Evolutionary conservation across 2,329 filamentous ascomycete species (phyloP), one percentile per base, ranked within the genome.

Genomic region (Diaporthe humulicola): DNA sequence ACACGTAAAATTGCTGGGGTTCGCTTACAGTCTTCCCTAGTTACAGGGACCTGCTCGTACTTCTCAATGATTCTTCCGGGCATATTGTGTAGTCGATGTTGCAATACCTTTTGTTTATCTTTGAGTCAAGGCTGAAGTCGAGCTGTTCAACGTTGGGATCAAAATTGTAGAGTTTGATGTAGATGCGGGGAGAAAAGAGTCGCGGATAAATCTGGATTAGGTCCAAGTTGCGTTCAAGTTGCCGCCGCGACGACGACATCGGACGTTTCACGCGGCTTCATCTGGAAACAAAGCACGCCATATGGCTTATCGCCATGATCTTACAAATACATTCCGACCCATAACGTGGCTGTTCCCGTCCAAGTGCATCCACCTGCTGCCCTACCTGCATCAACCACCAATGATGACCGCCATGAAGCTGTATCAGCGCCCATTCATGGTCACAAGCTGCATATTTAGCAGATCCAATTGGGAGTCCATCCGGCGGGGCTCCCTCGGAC

Each of bases 1-100:
- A 6, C 12, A 19, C 17, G 33, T 25, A 12, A 7, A 17, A n/a
- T 45, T 12, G 30, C 12, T 25, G 28, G 28, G 58, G 77, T 77
- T 76, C 7, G 42, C 70, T 64, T n/a, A 81, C 80, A 74, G 61
- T 80, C 78, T 74, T 78, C 78, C 61, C 79, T 76, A 17, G 80
- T 81, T n/a, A 79, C 79, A 40, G 80, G 80, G 30, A 81, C 78
- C 50, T 81, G 80, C 58, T 81, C 77, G 66, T 81, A 81, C 17
- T 73, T 78, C 14, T 81, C 79, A 50, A 81, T 77, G 36, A 79
- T 76, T 73, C 67, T 76, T 74, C 79, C 80, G 22, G 80, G 78
- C 80, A 81, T 81, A 38, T 75, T 78, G 30, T 60, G 14, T 22
- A 40, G 30, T 10, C 8, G 17, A 36, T 36, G 3, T 67, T 64